These are phyloP conservation scores for Cadophora luteo-olivacea DNA, from an alignment of 2,329 filamentous ascomycete species.

Conservation along the genomic window DNA sequence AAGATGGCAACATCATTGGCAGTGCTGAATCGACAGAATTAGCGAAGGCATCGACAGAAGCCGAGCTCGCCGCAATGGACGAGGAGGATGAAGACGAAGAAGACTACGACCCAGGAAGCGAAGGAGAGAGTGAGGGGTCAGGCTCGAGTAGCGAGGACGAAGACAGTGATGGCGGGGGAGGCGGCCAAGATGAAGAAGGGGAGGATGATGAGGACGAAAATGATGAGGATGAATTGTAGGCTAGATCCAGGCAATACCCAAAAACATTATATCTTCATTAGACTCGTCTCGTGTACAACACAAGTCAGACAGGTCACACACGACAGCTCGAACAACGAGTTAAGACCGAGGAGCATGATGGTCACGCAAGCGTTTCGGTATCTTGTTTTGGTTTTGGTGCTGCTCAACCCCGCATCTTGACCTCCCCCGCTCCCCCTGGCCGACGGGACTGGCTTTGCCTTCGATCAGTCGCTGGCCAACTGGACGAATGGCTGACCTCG, in stretches of 20 bases:
- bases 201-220: constrained; percentile 32
- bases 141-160: constrained; percentile 38
- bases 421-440: neutral
- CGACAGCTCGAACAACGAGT: neutral
- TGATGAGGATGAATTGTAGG: constrained; percentile 21
- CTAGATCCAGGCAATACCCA: neutral
- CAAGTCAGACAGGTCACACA: neutral
- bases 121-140: constrained; percentile 41
- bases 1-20: constrained; percentile 48
- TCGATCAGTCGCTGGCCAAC: neutral
- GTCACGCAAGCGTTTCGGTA: constrained; percentile 12
- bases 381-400: constrained; percentile 1
- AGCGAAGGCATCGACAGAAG: constrained; percentile 44
- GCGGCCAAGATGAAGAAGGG: constrained; percentile 37
- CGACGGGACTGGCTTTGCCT: neutral
- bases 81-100: constrained; percentile 57
- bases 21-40: constrained; percentile 46
- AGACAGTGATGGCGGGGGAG: constrained; percentile 34
- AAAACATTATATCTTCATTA: constrained; percentile 1
- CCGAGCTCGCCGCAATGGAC: constrained; percentile 69
- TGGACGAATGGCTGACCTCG: neutral
- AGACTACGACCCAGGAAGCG: constrained; percentile 48
- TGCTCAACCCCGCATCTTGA: constrained; percentile 9
- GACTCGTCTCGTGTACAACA: neutral
- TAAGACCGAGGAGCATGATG: constrained; percentile 5